Evolutionary conservation across 352 stramenopile genomes (phyloP), one percentile per base, ranked within the genome.

Genomic region (Phytopythium oedochilum): DNA sequence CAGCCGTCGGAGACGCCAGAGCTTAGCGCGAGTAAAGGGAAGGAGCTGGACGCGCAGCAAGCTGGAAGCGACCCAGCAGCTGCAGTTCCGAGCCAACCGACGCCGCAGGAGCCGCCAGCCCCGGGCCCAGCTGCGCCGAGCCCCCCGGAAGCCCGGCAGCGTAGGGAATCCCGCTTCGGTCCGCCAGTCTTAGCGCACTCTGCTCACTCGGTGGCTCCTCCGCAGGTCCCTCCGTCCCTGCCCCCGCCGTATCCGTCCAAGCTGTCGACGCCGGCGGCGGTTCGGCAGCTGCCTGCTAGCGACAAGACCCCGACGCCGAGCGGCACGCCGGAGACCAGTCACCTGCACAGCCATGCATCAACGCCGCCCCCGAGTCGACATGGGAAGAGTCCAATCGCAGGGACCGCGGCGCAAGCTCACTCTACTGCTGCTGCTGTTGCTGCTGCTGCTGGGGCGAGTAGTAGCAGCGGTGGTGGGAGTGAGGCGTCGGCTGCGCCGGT

Each of bases 401-500:
- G 4, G 6, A 47, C 5, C 22, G 22, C 39, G 18, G 14, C 14
- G 7, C 39, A 45, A 26, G 20, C 20, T 2, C 39, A 45, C 20
- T 10, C 39, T 17, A 28, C 29, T 9, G 9, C 29, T 10, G 29
- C 29, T 32, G 29, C 5, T 10, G 29, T 9, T 9, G 5, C 29
- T 9, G 29, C 9, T 5, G 29, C 5, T 32, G 29, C 9, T 9
- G 29, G 5, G 29, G 29, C 29, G 29, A 34, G 29, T 34, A 34
- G 29, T 10, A 34, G 10, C 29, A 5, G 28, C 39, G 65, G 36
- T 26, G 52, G 47, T 48, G 46, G 55, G 1, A 31, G 12, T 7
- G 8, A 1, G 17, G 15, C 7, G 7, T 47, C 34, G 26, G 50
- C 63, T 9, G 35, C 63, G 12, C 42, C 59, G n/a, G 46, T 47